Evolutionary conservation across 2,329 filamentous ascomycete species (phyloP), one percentile per base, ranked within the genome.

Genomic region (Penicillium sp.): DNA sequence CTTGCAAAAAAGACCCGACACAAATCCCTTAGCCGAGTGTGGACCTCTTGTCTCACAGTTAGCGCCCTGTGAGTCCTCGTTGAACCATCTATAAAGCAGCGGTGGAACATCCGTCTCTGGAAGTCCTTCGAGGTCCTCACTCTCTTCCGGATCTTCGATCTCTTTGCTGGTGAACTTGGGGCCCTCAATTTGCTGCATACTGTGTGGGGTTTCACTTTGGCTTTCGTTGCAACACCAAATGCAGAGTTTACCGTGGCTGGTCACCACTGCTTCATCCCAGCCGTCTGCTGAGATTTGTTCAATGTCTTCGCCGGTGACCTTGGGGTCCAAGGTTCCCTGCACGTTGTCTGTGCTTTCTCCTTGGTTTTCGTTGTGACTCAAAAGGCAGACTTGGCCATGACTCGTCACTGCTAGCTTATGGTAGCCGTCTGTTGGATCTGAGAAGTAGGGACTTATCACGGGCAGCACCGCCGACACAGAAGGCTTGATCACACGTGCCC

Each of bases 71-170:
- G 67, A 71, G 1, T 69, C 57, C 1, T 53, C 21, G 24, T 72
- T 71, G 1, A 61, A 70, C 58, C 67, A 75, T 11, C 73, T 57
- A 45, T 70, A 75, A 1, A 74, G 36, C 1, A 75, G n/a, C 0
- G 54, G 58, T 9, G 72, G 71, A 3, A 67, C 7, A 6, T 44
- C 13, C 1, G 49, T 32, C 0, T 3, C 3, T 0, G 43, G 7
- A 14, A 52, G 34, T 29, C 49, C 49, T n/a, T 40, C 40, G 13
- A 49, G 34, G 16, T 53, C 22, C 3, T 14, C 3, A 14, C 18
- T 3, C 14, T 21, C 31, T 9, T 29, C 31, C 16, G 13, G 10
- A 13, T 24, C 18, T 38, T 16, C 24, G 8, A 14, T 11, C 3
- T 14, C 32, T 32, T 42, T n/a, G 21, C n/a, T 36, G 4, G 5